Base-by-base conservation (phyloP, 1,284 basidiomycete genomes). In the Ustilago xerochloae region DNA sequence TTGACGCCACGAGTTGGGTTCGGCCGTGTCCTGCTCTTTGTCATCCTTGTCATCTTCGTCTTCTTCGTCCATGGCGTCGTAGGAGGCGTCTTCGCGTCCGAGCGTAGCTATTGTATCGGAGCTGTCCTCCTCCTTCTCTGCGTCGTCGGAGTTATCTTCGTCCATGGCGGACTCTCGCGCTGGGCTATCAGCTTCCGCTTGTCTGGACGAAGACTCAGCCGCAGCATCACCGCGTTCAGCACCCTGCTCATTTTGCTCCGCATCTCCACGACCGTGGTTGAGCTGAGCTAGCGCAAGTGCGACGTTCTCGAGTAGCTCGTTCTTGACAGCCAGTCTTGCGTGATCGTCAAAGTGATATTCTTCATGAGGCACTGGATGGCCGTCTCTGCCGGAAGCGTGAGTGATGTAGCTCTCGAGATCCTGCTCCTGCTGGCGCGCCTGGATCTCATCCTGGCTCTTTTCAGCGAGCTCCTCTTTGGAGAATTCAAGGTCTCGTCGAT, bases 261-360 rank as follows among this genome's bases (percentile, higher is more conserved):
- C 61, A 5, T 22, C 56, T 26, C 36, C 29, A 29, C 50, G 50
- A 15, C 41, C 63, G 18, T 62, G 63, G 41, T 65, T 63, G 45
- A 78, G 58, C 24, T 76, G 70, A 8, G 77, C 76, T 20, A 84
- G 77, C 0, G 81, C 79, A 12, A 83, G 73, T 3, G 80, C 82
- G 2, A 84, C 81, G 30, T 83, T 80, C 33, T 81, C 77, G 6
- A 83, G 69, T 30, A 84, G 61, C 63, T 84, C 83, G 36, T 65
- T 66, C 43, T 76, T 65, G 58, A 84, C 75, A 12, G 69, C 63
- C 6, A 57, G 20, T 10, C 80, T 50, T 2, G 76, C 77, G 28
- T 65, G 43, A 24, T 56, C 59, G 28, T 74, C 81, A 49, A 84
- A 83, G 16, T 61, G 56, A 29, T 84, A 84, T 8, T 78, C 60